Base-by-base conservation (phyloP, 176 grass and related monocot genomes). In the Musa troglodytarum region DNA sequence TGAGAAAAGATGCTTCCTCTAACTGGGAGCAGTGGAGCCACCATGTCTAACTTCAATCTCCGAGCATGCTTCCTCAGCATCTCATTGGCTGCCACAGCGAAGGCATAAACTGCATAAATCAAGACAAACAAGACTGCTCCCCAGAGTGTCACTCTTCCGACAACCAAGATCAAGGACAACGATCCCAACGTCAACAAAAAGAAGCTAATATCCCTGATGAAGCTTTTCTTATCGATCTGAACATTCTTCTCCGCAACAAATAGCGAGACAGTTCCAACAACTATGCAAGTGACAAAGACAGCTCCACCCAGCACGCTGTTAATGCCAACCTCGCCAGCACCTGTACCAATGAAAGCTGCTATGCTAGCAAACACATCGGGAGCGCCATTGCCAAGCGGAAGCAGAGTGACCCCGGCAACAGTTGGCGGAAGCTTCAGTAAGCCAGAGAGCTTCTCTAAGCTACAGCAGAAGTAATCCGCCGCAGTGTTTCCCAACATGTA, bases 381-480 rank as follows among this genome's bases (percentile, higher is more conserved):
- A 14, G 95, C 95, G 24, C 95, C 95, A 71, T 99, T 99, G 71
- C 95, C 95, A 56, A 99, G 87, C 10, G 95, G 95, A 28, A 99
- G 90, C 65, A 99, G 70, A 0, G 95, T 91, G 8, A 99, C 95
- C 8, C 90, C 95, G 1, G 95, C 90, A 65, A 99, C 86, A 0
- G 95, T 99, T 0, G 95, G 90, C 2, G 95, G 95, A 21, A 99
- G 83, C 56, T 84, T 71, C 58, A 99, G 81, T 73, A 99, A 86
- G 0, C 72, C 86, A 0, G 95, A 94, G 69, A 99, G 92, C 90
- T 99, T 99, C 85, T 94, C 95, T 0, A 99, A 80, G 72, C 91
- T 99, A 82, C 90, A 99, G 77, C 95, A 99, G 82, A 99, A 99
- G 82, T 94, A 99, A 71, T 99, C 95, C 0, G 95, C 95, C 0